Conservation (phyloP, 2,329 filamentous ascomycete species). For the Dactylellina parvicollis region DNA sequence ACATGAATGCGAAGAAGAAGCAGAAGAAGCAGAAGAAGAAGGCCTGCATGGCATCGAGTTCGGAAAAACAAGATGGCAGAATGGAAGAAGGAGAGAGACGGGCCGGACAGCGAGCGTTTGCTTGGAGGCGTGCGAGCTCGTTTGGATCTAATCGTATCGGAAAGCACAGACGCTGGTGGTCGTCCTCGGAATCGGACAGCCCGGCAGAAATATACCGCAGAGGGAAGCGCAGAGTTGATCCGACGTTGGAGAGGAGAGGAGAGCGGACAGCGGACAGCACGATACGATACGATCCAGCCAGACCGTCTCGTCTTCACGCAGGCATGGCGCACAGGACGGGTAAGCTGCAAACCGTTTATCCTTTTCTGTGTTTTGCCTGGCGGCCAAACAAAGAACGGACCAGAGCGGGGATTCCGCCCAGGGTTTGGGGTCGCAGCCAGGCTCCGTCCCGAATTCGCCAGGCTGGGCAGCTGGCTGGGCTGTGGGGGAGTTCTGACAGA, state of each 20-base stretch:
- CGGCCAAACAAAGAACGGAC: constrained; percentile 11
- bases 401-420: constrained; percentile 44
- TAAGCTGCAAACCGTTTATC: constrained; percentile 49
- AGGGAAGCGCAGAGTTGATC: too few species aligned
- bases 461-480: constrained; percentile 4
- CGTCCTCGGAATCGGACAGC: too few species aligned
- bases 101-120: constrained; percentile 23
- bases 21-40: neutral
- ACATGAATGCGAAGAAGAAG: neutral
- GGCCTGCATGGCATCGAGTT: neutral
- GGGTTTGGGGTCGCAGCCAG: constrained; percentile 39
- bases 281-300: too few species aligned
- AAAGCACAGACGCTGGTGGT: too few species aligned
- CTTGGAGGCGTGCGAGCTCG: neutral
- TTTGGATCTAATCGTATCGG: too few species aligned
- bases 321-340: constrained; percentile 18
- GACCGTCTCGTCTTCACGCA: neutral
- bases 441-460: constrained; percentile 35
- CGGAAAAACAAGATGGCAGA: constrained; percentile 31
- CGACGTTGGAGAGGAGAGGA: too few species aligned
- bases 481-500: constrained; percentile 24
- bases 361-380: constrained; percentile 52
- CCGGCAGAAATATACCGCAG: too few species aligned
- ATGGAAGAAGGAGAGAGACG: constrained; percentile 7
- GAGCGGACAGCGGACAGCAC: too few species aligned